phyloP scores from a whole-genome alignment of 345 rosid genomes.

The Alliaria petiolata region DNA sequence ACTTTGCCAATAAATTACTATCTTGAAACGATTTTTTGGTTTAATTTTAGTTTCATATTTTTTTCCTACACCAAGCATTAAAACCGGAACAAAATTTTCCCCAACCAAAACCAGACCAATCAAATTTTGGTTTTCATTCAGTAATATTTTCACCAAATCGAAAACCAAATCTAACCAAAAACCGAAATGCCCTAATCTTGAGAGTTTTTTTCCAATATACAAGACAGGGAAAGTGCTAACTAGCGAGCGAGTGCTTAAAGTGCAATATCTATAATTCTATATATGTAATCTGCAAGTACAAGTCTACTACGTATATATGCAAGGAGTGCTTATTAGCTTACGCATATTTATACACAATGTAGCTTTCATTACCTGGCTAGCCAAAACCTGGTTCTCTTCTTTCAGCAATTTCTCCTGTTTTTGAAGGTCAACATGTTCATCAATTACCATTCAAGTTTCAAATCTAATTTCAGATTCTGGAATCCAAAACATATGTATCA shows the following conservation, averaged over 20 bases:
- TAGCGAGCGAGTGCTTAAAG: neutral
- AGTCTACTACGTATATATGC: neutral
- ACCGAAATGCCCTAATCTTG: neutral
- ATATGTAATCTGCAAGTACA: neutral
- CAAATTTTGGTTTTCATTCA: neutral
- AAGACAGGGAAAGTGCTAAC: neutral
- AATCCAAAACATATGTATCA: neutral
- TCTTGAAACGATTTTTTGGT: neutral
- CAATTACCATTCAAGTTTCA: conserved; percentile 3
- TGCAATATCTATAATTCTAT: neutral
- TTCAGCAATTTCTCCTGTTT: conserved; percentile 26
- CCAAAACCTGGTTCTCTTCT: conserved; percentile 25
- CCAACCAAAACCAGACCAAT: neutral
- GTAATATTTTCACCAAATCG: neutral
- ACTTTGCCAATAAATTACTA: neutral
- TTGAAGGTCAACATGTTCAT: neutral
- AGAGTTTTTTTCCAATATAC: too few relatives aligned
- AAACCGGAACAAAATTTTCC: neutral
- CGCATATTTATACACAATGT: neutral
- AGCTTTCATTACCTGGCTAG: conserved; percentile 22
- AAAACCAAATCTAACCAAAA: neutral
- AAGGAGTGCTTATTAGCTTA: neutral
- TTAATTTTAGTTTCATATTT: neutral
- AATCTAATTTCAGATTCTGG: neutral
- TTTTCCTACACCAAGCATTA: neutral